These are phyloP conservation scores for Sutorius eximius DNA, from an alignment of 1,284 basidiomycete genomes.

Conservation along the genomic window DNA sequence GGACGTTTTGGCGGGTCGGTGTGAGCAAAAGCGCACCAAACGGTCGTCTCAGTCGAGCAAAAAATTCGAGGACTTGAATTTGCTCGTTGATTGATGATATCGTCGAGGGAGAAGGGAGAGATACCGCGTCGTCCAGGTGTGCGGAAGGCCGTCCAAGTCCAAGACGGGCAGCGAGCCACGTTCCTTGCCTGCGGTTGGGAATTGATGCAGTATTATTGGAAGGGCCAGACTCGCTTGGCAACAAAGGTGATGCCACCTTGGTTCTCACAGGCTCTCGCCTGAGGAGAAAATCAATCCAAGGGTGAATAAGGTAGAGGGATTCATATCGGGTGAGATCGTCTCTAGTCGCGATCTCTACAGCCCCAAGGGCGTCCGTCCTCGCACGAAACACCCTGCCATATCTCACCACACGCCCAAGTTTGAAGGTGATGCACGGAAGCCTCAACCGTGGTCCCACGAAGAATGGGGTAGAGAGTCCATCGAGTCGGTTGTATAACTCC, in stretches of 20 bases:
- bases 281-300: neutral
- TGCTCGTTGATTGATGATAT: neutral
- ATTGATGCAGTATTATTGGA: neutral
- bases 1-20: neutral
- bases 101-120: neutral
- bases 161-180: neutral
- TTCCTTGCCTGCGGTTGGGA: neutral
- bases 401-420: neutral
- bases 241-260: neutral
- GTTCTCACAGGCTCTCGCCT: neutral
- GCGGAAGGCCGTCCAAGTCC: neutral
- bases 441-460: conserved; percentile 6
- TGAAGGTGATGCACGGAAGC: conserved; percentile 5
- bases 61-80: neutral
- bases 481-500: conserved; percentile 1
- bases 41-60: conserved; percentile 5
- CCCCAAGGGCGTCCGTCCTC: neutral
- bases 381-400: neutral
- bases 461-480: neutral
- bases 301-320: neutral
- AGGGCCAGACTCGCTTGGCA: neutral
- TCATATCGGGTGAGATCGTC: neutral
- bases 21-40: conserved; percentile 9
- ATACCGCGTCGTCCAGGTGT: rapidly evolving
- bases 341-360: neutral